These are phyloP conservation scores for Aspergillus hortae DNA, from an alignment of 2,329 filamentous ascomycete genomes.

Conservation along the genomic window DNA sequence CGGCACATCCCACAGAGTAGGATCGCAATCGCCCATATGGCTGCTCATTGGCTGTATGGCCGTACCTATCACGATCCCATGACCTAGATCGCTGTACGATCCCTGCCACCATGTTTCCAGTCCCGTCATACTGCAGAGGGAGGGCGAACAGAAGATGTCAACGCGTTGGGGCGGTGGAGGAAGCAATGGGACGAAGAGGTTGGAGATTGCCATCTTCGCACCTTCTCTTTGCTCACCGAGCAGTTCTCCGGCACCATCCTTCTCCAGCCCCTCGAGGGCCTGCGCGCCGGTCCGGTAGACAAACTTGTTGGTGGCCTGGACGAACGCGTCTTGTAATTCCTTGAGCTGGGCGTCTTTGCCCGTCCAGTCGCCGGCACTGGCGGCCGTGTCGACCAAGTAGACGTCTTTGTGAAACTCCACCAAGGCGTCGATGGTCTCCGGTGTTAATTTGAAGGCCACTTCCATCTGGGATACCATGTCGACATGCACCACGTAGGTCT, in stretches of 20 bases:
- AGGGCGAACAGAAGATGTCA: slow-evolving; percentile 80
- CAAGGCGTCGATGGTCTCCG: slow-evolving; percentile 87
- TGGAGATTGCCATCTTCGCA: slow-evolving; percentile 81
- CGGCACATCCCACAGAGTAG: slow-evolving; percentile 79
- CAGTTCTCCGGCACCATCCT: slow-evolving; percentile 91
- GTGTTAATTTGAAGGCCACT: slow-evolving; percentile 95
- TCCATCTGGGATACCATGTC: slow-evolving; percentile 98
- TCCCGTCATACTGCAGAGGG: slow-evolving; percentile 77
- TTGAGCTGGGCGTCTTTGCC: slow-evolving; percentile 96
- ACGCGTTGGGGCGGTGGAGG: slow-evolving; percentile 84
- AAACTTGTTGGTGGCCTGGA: slow-evolving; percentile 95
- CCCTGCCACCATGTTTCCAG: slow-evolving; percentile 79
- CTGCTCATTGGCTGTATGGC: slow-evolving; percentile 75
- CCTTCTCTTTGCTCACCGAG: slow-evolving; percentile 88
- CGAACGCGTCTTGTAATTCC: slow-evolving; percentile 94
- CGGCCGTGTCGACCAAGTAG: slow-evolving; percentile 84
- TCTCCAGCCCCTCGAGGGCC: slow-evolving; percentile 90
- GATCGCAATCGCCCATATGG: slow-evolving; percentile 68
- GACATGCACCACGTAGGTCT: slow-evolving; percentile 97
- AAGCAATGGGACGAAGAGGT: slow-evolving; percentile 78
- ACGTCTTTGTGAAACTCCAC: slow-evolving; percentile 96
- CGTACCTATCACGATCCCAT: slow-evolving; percentile 89
- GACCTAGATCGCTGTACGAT: slow-evolving; percentile 64
- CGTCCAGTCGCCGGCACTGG: slow-evolving; percentile 88
- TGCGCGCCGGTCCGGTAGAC: slow-evolving; percentile 89